Evolutionary conservation across 371 early-diverging fungal species (phyloP), one percentile per base, ranked within the genome.

Genomic region (Mucor sp.): DNA sequence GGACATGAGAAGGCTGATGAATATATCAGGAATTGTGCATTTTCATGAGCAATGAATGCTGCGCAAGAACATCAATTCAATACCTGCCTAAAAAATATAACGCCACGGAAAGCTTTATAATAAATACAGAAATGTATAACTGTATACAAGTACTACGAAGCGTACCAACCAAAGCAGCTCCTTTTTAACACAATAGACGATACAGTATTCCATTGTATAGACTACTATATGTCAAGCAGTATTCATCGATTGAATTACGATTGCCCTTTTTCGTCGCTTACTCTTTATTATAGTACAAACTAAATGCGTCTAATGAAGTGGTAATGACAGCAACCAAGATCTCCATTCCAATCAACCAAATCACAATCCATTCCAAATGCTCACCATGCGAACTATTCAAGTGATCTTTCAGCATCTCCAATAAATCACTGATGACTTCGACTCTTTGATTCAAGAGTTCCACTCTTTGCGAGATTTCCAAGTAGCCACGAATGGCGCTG

Each of bases 351-450:
- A 92, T 93, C 27, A 93, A 76, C 74, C 92, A 87, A 60, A 92
- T 94, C 1, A 94, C 91, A 66, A 94, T 91, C 92, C 93, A 91
- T 72, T 94, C 94, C 39, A 93, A 75, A 50, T 90, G 88, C 70
- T 93, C 94, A 58, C 73, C 70, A 70, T 90, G 90, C 11, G 88
- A 86, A 32, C 89, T 88, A 44, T 86, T 90, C 69, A 89, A 66
- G 64, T 95, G 94, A 37, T 94, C 93, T 61, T 91, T 91, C 35
- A 95, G 76, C 94, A 95, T 94, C 44, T 94, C 94, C 67, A 95
- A 76, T 60, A 95, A 71, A 72, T 95, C 95, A 64, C 89, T 84
- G 39, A 91, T 89, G 0, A 91, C 91, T 61, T 81, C 79, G 28
- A 81, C 80, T 33, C 88, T 75, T 62, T 87, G 86, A 66, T 88